Base-by-base conservation (phyloP, 140 eudicot genomes). In the Cichorium intybus region DNA sequence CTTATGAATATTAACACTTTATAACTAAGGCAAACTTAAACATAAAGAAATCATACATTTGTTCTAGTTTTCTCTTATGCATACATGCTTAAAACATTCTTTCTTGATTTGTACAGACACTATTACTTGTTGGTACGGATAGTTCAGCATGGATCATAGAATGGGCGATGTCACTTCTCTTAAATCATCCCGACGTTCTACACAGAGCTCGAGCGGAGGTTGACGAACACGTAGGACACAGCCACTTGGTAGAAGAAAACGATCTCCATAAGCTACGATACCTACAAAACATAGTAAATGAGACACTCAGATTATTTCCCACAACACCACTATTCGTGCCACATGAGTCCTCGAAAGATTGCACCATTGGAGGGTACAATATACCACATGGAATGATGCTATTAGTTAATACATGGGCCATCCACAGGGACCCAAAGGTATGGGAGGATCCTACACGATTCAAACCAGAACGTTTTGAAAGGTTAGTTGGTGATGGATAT, bases 161-260 rank as follows among this genome's bases (percentile, higher is more conserved):
- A 47, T 80, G 85, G 89, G 85, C 77, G n/a, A 77, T 83, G 89
- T 83, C 83, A 0, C 81, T 73, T 64, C 64, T 83, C 50, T 45
- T 83, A 46, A 79, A 83, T 37, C 85, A 83, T 35, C 89, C 89
- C 0, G 51, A 55, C 21, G 39, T 54, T 34, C 66, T 83, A n/a
- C 27, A 73, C 45, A 79, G 77, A 69, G 85, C 71, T 14, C 62
- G 58, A 34, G 45, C 46, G 3, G 81, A 83, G 57, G 43, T 83
- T 10, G 79, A 76, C 62, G 62, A 70, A 17, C 64, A 72, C 3
- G 35, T 80, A 24, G 51, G 66, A 9, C 83, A 29, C 11, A 79
- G 56, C n/a, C 74, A 51, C 18, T 21, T 74, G 8, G 29, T 74
- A 17, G 56, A 80, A 0, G 90, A 84, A 37, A 21, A 43, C 12